Percentiles rank a stretch among this genome's conserved stretches.
These are phyloP conservation scores for Capronia coronata DNA, from an alignment of 2,329 filamentous ascomycete species.

Conservation along the genomic window DNA sequence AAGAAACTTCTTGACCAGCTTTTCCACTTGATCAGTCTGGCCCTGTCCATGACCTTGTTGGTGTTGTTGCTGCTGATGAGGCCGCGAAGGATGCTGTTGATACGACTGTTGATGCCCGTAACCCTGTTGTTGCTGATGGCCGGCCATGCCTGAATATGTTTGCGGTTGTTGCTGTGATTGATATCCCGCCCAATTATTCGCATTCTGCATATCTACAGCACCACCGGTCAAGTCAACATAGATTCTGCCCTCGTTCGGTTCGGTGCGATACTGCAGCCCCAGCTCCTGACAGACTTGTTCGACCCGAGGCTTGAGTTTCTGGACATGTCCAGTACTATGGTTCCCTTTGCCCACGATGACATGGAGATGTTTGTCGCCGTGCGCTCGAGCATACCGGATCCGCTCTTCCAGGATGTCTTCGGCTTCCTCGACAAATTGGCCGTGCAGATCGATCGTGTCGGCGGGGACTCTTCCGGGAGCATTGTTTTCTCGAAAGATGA, in stretches of 20 bases:
- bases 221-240: slow-evolving; percentile 80
- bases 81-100: slow-evolving; percentile 36
- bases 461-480: slow-evolving; percentile 62
- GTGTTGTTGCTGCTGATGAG: slow-evolving; percentile 39
- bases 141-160: slow-evolving; percentile 27
- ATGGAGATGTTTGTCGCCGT: slow-evolving; percentile 75
- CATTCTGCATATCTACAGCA: slow-evolving; percentile 41
- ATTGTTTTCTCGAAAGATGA: slow-evolving; percentile 95
- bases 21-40: slow-evolving; percentile 52
- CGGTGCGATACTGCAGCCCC: slow-evolving; percentile 74
- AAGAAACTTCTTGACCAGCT: slow-evolving; percentile 56
- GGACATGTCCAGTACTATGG: slow-evolving; percentile 72
- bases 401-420: slow-evolving; percentile 82
- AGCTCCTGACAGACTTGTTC: slow-evolving; percentile 79
- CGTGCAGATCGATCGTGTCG: slow-evolving; percentile 91
- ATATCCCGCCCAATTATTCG: slow-evolving; percentile 26
- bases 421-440: slow-evolving; percentile 89
- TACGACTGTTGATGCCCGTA: slow-evolving; percentile 35
- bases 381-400: slow-evolving; percentile 67
- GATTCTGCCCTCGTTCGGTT: slow-evolving; percentile 83
- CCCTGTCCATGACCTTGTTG: slow-evolving; percentile 37
- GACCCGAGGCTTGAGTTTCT: slow-evolving; percentile 93
- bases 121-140: slow-evolving; percentile 34
- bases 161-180: slow-evolving; percentile 27
- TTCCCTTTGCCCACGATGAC: slow-evolving; percentile 96